Base-by-base conservation (phyloP, 495 filamentous ascomycete species). In the Penicillium arizonense region DNA sequence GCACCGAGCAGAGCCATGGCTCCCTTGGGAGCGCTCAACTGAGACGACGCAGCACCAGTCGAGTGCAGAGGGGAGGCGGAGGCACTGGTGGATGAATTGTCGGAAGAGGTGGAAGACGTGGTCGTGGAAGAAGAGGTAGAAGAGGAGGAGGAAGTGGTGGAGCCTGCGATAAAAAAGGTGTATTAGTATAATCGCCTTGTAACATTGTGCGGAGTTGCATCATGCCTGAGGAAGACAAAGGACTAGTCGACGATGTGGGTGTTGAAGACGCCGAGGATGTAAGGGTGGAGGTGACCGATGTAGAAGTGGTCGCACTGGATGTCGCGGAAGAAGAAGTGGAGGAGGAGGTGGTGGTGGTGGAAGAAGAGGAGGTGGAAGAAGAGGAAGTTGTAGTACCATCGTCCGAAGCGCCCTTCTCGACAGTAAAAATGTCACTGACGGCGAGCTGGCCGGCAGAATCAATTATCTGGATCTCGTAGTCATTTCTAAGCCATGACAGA, bases 381-480 rank as follows among this genome's bases (percentile, higher is more conserved):
- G 53, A 44, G 4, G 41, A 50, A 41, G 47, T 42, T 45, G 40
- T 51, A 3, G 47, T 56, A 56, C 53, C 53, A 40, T 51, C 47
- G 46, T 42, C 41, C 13, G 53, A 56, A 46, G 47, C 53, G 18
- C 53, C 53, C 47, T 51, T 46, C 34, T 56, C 9, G 36, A 46
- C 53, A 51, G 53, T 56, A 14, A 56, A 56, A 35, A 34, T 35
- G 14, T 56, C 53, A 45, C 53, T 56, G 47, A 56, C 33, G 34
- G 53, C 53, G 18, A 56, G 47, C 35, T 56, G 41, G 33, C 53
- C 53, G 23, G 35, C 34, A 36, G 53, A 51, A 51, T 56, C 53
- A 20, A 56, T 56, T 46, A 56, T 51, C 47, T 56, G 41, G 20
- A 56, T 56, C 53, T 56, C 47, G 18, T 56, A 56, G 47, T 37